A percentile compares a stretch with the other conserved stretches of the same genome.
These are phyloP conservation scores for Phialophora tarda DNA, from an alignment of 2,329 filamentous ascomycete species.

Conservation along the genomic window DNA sequence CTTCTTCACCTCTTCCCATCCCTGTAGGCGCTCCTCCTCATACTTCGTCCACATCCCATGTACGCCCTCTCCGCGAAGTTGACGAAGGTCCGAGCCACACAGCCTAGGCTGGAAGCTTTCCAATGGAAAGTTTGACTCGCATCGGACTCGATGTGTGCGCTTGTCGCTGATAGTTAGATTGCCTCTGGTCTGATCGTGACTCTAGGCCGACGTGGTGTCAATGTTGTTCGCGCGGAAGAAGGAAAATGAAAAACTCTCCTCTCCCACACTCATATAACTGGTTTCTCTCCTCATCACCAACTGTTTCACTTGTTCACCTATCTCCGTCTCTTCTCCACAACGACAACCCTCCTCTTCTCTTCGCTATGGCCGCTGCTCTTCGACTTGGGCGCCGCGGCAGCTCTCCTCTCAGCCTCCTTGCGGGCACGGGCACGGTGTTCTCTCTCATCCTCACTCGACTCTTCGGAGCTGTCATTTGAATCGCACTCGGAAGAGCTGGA, in stretches of 20 bases:
- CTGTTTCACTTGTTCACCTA: slow-evolving; percentile 6
- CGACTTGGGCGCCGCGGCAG: slow-evolving; percentile 6
- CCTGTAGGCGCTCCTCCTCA: neutral
- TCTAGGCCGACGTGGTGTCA: slow-evolving; percentile 13
- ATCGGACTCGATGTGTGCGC: slow-evolving; percentile 12
- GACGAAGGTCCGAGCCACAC: slow-evolving; percentile 25
- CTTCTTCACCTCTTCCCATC: neutral
- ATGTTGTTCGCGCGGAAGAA: slow-evolving; percentile 15
- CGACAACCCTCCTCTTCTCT: slow-evolving; percentile 24
- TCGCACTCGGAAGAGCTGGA: slow-evolving; percentile 38
- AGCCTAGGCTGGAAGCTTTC: slow-evolving; percentile 1
- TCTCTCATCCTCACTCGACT: slow-evolving; percentile 36
- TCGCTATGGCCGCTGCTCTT: slow-evolving; percentile 13
- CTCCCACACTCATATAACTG: slow-evolving; percentile 18
- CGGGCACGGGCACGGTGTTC: slow-evolving; percentile 28
- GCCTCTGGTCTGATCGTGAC: slow-evolving; percentile 7
- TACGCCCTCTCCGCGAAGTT: slow-evolving; percentile 21
- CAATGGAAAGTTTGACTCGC: slow-evolving; percentile 6
- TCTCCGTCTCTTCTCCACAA: slow-evolving; percentile 31
- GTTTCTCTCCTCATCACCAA: neutral
- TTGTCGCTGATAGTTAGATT: slow-evolving; percentile 3
- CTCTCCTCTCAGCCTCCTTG: slow-evolving; percentile 28
- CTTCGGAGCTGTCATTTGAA: slow-evolving; percentile 30
- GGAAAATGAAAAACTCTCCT: slow-evolving; percentile 12
- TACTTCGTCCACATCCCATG: neutral